These are phyloP conservation scores for Bacterosira constricta DNA, from an alignment of 108 stramenopile genomes.

Conservation along the genomic window DNA sequence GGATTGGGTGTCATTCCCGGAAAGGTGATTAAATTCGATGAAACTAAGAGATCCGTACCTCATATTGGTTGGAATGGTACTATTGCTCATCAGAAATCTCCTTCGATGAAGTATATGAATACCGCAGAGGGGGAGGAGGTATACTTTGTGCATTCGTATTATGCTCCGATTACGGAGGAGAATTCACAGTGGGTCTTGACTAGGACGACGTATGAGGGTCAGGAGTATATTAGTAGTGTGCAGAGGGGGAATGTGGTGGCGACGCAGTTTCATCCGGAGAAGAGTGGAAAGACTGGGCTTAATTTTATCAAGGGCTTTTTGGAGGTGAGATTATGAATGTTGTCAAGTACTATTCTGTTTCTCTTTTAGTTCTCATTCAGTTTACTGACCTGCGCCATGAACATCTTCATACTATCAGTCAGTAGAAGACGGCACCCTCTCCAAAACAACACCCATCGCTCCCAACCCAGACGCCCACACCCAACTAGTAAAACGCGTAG, in stretches of 20 bases:
- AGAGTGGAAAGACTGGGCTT: slow-evolving; percentile 91
- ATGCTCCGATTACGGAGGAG: slow-evolving; percentile 77
- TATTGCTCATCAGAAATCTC: slow-evolving; percentile 73
- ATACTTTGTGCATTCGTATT: slow-evolving; percentile 98
- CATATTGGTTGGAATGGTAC: slow-evolving; percentile 99
- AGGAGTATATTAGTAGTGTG: slow-evolving; percentile 85
- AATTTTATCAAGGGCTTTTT: slow-evolving; percentile 88
- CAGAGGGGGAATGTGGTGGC: slow-evolving; percentile 92
- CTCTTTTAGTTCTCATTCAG: not conserved
- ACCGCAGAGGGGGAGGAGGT: slow-evolving; percentile 35
- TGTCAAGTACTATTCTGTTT: not conserved
- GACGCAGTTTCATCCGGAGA: slow-evolving; percentile 99
- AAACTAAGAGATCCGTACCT: slow-evolving; percentile 80
- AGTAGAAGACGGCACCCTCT: slow-evolving; percentile 76
- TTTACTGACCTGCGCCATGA: no score
- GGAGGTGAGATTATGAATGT: slow-evolving; percentile 49
- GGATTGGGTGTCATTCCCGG: slow-evolving; percentile 96
- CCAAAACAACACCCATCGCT: slow-evolving; percentile 53
- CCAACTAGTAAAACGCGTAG: slow-evolving; percentile 84
- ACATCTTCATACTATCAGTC: slow-evolving; percentile 43
- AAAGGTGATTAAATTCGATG: slow-evolving; percentile 83
- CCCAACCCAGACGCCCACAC: slow-evolving; percentile 54
- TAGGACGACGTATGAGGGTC: slow-evolving; percentile 87
- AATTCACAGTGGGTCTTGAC: slow-evolving; percentile 90
- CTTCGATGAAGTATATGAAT: slow-evolving; percentile 67